Percentiles rank a stretch among this genome's conserved stretches.
These are phyloP conservation scores for Fusarium metavorans DNA, from an alignment of 2,329 filamentous ascomycete species.

Conservation along the genomic window DNA sequence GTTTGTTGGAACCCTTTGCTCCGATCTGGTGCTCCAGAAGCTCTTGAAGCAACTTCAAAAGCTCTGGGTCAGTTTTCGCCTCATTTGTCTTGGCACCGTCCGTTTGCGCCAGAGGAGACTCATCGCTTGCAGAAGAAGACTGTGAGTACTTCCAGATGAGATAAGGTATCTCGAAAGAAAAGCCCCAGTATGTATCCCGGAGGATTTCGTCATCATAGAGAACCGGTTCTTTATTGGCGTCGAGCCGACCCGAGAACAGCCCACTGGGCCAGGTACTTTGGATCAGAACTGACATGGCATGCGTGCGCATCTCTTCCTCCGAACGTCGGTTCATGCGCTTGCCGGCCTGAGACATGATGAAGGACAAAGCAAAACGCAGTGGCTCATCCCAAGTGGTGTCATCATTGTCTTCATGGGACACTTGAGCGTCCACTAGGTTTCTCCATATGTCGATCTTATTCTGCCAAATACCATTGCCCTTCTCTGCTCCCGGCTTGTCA, in stretches of 20 bases:
- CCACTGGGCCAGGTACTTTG: background rate
- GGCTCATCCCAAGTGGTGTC: background rate
- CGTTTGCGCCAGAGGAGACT: too few relatives aligned
- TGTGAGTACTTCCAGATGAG: background rate
- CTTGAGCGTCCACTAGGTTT: background rate
- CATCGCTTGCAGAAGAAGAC: too few relatives aligned
- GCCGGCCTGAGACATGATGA: accelerated
- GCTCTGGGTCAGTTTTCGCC: too few relatives aligned
- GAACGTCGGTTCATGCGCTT: background rate
- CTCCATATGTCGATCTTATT: background rate
- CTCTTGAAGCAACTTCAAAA: background rate
- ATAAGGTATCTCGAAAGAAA: background rate
- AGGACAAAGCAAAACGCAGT: background rate
- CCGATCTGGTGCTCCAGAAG: background rate
- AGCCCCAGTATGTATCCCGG: background rate
- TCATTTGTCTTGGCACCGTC: too few relatives aligned
- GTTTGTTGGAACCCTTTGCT: too few relatives aligned
- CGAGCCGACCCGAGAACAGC: background rate
- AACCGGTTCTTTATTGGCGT: background rate
- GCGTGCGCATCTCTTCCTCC: background rate
- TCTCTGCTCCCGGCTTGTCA: background rate
- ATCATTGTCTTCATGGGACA: background rate
- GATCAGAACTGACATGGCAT: background rate
- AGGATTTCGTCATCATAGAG: background rate
- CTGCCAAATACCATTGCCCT: background rate